phyloP scores from a whole-genome alignment of 148 eudicot genomes.

The Dianthus caryophyllus region DNA sequence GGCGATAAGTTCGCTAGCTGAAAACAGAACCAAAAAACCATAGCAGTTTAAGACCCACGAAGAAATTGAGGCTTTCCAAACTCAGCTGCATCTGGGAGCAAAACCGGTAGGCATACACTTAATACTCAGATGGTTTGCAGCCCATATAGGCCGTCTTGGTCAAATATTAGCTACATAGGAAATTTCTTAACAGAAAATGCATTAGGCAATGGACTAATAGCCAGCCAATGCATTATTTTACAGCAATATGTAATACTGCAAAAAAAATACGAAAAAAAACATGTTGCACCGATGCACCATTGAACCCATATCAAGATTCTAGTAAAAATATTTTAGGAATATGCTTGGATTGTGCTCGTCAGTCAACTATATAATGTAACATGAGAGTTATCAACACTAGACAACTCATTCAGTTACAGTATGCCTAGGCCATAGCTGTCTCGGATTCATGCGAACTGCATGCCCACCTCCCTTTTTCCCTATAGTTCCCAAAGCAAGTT shows the following conservation, averaged over 20 bases:
- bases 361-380: too few species aligned
- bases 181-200: background rate
- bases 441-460: background rate
- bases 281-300: background rate
- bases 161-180: background rate
- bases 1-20: conserved; percentile 74
- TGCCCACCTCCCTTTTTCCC: background rate
- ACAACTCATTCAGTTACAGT: too few species aligned
- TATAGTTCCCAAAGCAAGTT: background rate
- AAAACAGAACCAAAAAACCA: conserved; percentile 6
- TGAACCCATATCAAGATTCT: background rate
- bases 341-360: too few species aligned
- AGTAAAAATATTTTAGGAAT: too few species aligned
- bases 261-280: background rate
- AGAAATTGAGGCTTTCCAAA: background rate
- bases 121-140: background rate
- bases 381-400: too few species aligned
- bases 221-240: background rate
- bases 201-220: background rate
- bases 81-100: background rate
- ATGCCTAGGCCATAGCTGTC: background rate
- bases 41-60: background rate
- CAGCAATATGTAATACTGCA: background rate
- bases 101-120: background rate
- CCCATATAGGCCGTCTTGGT: background rate